A percentile compares a stretch with the other conserved stretches of the same genome.
Conservation (phyloP, 306 rosid genomes). For the Prunus kanzakura region DNA sequence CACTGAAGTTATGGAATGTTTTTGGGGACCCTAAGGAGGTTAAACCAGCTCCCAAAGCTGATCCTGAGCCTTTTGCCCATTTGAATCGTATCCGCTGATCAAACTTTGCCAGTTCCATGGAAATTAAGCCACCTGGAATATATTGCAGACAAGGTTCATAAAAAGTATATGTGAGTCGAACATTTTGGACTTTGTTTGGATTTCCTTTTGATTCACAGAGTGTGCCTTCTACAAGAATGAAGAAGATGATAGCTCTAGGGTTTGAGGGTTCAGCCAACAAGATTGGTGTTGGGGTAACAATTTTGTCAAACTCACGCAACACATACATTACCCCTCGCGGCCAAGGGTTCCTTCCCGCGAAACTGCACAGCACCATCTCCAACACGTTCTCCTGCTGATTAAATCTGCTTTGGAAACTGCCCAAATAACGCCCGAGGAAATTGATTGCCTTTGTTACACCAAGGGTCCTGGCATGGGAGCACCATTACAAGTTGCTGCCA, state of each 20-base stretch:
- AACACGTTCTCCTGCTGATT: constrained; percentile 66
- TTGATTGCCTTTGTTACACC: constrained; percentile 88
- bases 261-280: constrained; percentile 97
- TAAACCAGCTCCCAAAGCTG: constrained; percentile 37
- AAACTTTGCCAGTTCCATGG: too few species aligned
- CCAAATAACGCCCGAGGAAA: constrained; percentile 49
- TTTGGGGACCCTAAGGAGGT: constrained; percentile 47
- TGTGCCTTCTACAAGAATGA: constrained; percentile 33
- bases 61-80: constrained; percentile 13
- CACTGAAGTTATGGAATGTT: constrained; percentile 39
- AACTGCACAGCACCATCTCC: constrained; percentile 88
- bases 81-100: constrained; percentile 35
- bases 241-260: constrained; percentile 75
- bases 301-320: constrained; percentile 84
- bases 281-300: constrained; percentile 73
- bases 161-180: not conserved
- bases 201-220: constrained; percentile 7
- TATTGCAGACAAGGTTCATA: not conserved
- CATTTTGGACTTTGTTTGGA: not conserved
- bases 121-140: too few species aligned
- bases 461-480: constrained; percentile 98
- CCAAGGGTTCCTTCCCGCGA: constrained; percentile 93
- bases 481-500: constrained; percentile 77
- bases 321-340: constrained; percentile 92
- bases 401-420: constrained; percentile 73